phyloP scores from a whole-genome alignment of 257 asterid species.

The Solanum commersonii region DNA sequence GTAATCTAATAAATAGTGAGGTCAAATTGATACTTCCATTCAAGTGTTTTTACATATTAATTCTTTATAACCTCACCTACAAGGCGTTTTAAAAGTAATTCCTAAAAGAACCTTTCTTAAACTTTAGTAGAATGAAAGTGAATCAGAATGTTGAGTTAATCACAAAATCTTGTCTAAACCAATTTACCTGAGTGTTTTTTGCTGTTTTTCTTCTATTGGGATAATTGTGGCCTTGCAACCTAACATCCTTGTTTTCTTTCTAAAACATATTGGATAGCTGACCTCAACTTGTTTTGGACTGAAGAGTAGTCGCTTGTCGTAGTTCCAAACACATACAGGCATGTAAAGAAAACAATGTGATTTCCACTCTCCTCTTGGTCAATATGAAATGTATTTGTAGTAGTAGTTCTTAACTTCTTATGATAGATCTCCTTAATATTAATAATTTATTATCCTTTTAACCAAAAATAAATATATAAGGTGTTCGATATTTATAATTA shows the following conservation, averaged over 20 bases:
- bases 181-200: neutral
- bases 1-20: neutral
- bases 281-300: neutral
- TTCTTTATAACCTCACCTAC: neutral
- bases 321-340: neutral
- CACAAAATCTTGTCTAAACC: neutral
- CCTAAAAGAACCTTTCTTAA: neutral
- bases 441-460: neutral
- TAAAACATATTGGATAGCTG: neutral
- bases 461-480: neutral
- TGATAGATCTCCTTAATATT: neutral
- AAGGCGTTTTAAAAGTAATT: neutral
- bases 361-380: neutral
- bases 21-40: neutral
- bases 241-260: neutral
- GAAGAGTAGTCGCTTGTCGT: neutral
- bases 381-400: neutral
- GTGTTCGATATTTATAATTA: neutral
- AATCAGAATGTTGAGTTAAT: neutral
- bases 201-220: neutral
- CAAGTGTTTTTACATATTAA: neutral
- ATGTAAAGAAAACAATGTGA: neutral
- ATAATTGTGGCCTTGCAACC: neutral
- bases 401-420: neutral
- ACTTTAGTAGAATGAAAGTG: neutral